Evolutionary conservation across 305 asterid genomes (phyloP).

Genomic region (Striga hermonthica): DNA sequence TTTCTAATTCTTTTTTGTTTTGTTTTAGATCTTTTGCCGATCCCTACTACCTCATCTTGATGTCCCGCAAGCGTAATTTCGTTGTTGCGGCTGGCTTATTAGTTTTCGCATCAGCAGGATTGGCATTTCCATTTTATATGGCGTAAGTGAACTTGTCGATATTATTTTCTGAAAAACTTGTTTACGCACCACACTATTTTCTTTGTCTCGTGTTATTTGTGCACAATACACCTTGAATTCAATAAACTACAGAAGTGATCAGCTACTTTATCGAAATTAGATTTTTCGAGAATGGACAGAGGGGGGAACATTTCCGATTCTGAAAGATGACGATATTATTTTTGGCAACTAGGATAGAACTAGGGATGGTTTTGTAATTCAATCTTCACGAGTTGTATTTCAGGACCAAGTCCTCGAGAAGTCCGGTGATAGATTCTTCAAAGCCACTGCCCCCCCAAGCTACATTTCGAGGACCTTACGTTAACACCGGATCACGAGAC

Average conservation of each 20-base stretch:
- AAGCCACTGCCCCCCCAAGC: slow-evolving; percentile 96
- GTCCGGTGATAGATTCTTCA: slow-evolving; percentile 84
- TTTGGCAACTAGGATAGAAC: too few species aligned
- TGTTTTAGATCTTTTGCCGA: too few species aligned
- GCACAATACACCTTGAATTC: too few species aligned
- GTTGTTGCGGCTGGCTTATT: slow-evolving; percentile 76
- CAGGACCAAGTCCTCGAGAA: slow-evolving; percentile 69
- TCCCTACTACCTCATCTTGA: slow-evolving; percentile 30
- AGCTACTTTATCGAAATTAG: too few species aligned
- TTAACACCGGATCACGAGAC: slow-evolving; percentile 93
- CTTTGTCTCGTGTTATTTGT: slow-evolving; percentile 6
- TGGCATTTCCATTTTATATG: slow-evolving; percentile 95
- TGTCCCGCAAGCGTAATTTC: slow-evolving; percentile 71
- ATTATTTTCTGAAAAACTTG: background rate
- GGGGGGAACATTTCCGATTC: too few species aligned
- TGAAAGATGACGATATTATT: too few species aligned
- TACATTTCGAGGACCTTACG: slow-evolving; percentile 88
- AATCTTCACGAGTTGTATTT: background rate
- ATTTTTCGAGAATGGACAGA: too few species aligned
- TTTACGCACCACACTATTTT: background rate
- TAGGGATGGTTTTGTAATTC: background rate
- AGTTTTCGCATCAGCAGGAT: slow-evolving; percentile 79
- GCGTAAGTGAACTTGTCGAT: slow-evolving; percentile 54
- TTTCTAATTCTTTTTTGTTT: too few species aligned
- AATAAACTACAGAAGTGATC: too few species aligned